Evolutionary conservation across 1,284 basidiomycete genomes (phyloP).

Genomic region (Pseudozyma sp.): DNA sequence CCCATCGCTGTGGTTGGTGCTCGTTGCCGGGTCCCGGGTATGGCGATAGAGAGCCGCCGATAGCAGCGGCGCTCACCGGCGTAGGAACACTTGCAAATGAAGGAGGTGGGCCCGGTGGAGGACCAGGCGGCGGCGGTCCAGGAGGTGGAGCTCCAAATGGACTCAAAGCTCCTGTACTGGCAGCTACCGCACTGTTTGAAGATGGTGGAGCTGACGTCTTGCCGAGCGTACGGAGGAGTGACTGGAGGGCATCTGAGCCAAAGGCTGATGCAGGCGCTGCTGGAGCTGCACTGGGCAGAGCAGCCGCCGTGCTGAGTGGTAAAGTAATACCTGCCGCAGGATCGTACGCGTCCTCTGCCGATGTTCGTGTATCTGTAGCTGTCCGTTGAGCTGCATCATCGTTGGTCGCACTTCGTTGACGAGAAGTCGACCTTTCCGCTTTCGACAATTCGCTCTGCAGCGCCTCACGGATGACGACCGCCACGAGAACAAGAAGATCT

Average conservation of each 20-base stretch:
- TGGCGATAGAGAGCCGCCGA: slow-evolving; percentile 28
- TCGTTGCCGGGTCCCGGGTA: neutral
- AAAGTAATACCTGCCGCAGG: slow-evolving; percentile 25
- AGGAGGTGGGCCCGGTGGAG: slow-evolving; percentile 36
- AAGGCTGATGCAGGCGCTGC: slow-evolving; percentile 9
- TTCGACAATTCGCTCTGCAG: slow-evolving; percentile 28
- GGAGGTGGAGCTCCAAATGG: slow-evolving; percentile 6
- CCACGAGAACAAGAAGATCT: slow-evolving; percentile 59
- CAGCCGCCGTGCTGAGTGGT: slow-evolving; percentile 5
- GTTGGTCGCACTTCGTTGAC: slow-evolving; percentile 25
- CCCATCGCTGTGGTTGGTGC: slow-evolving; percentile 15
- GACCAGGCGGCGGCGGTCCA: slow-evolving; percentile 31
- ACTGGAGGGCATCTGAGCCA: slow-evolving; percentile 37
- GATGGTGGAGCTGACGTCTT: slow-evolving; percentile 24
- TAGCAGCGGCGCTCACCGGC: slow-evolving; percentile 5
- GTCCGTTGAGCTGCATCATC: neutral
- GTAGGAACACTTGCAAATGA: slow-evolving; percentile 1
- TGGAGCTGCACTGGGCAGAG: neutral
- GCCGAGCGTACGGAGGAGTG: slow-evolving; percentile 36
- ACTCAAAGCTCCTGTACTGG: slow-evolving; percentile 6
- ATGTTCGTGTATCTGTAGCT: neutral
- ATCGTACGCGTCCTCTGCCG: slow-evolving; percentile 19
- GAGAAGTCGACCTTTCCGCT: slow-evolving; percentile 15
- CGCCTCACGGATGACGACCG: slow-evolving; percentile 56
- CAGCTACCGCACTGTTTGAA: neutral